Conservation (phyloP, 176 grass and related monocot genomes). For the Thinopyrum elongatum region DNA sequence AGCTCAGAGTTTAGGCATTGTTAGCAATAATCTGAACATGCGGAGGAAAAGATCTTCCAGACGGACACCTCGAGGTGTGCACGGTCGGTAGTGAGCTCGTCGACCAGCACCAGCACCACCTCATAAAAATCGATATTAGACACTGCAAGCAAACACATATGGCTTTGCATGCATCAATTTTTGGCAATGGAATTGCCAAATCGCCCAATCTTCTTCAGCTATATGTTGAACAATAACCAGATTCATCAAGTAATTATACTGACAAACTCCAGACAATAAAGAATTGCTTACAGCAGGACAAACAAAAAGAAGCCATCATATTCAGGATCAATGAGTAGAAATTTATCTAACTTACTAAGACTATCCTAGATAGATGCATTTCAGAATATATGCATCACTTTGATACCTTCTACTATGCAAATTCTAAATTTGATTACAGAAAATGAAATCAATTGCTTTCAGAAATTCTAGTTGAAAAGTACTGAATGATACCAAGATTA, state of each 20-base stretch:
- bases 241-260: conserved; percentile 25
- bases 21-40: no score
- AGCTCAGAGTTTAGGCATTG: no score
- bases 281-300: background rate
- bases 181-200: no score
- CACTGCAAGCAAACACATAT: no score
- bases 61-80: no score
- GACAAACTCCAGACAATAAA: background rate
- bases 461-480: background rate
- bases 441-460: background rate
- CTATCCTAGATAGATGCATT: background rate
- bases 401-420: background rate
- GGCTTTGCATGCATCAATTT: no score
- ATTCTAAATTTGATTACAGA: background rate
- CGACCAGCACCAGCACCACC: no score
- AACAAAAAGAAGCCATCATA: background rate
- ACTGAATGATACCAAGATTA: background rate
- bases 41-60: no score
- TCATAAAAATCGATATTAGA: no score
- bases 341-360: background rate
- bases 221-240: conserved; percentile 31
- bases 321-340: background rate
- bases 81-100: no score
- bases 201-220: conserved; percentile 52
- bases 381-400: background rate